Base-by-base conservation (phyloP, 2,329 filamentous ascomycete genomes). In the Penicillium sp. region DNA sequence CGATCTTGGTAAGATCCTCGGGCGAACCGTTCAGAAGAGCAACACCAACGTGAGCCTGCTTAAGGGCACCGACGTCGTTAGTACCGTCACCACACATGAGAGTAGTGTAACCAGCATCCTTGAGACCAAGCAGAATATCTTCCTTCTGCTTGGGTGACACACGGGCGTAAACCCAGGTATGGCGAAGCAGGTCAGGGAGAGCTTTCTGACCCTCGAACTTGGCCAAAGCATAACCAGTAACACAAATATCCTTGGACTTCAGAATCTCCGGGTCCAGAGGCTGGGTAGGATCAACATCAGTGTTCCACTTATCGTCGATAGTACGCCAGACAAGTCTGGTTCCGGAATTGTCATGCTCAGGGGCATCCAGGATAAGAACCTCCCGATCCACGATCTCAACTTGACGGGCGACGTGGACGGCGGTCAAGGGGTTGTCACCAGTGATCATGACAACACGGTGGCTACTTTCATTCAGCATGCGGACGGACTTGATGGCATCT, bases 361-460 rank as follows among this genome's bases (percentile, higher is more conserved):
- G 95, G 2, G 94, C 92, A 75, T 99, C 95, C 28, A 99, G 84
- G 69, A 99, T 98, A 61, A 98, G 84, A 57, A 95, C 92, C 37
- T 98, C 93, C 59, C 95, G 89, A 72, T 99, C 95, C 16, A 99
- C 93, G 76, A 99, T 99, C 76, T 99, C 95, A 28, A 99, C 95
- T 76, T 97, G 89, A 63, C 90, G 89, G 16, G 95, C 95, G 59
- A 99, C 95, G 74, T 99, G 94, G 11, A 97, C 92, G 66, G 95
- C 95, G 43, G 95, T 99, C 55, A 99, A 84, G 13, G 95, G 94
- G 76, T 99, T 99, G 77, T 99, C 95, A 74, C 95, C 95, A 62
- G 95, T 99, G 68, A 99, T 99, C 95, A 99, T 99, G 69, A 99
- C 91, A 51, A 97, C 93, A 70, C 95, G 92, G 78, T 99, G 95